Evolutionary conservation across 768 basidiomycete species (phyloP).

Genomic region (Calvatia gigantea): DNA sequence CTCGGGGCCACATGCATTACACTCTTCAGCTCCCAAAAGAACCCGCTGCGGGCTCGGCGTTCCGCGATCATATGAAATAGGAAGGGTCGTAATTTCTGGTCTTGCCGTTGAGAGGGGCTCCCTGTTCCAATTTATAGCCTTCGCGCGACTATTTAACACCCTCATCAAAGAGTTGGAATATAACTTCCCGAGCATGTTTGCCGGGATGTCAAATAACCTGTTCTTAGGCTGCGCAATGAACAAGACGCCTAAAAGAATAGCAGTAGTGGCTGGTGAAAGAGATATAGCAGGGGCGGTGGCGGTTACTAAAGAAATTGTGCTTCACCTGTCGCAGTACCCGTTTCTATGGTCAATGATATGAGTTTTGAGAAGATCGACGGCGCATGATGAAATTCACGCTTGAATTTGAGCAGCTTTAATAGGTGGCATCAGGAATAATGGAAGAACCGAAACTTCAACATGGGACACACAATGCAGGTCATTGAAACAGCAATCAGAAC

Average conservation of each 20-base stretch:
- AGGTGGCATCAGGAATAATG: no score
- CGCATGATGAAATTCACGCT: neutral
- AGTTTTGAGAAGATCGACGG: neutral
- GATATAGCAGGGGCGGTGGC: no score
- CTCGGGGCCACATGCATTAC: no score
- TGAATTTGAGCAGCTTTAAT: neutral
- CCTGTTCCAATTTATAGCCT: no score
- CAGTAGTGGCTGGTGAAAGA: neutral
- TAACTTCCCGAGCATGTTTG: neutral
- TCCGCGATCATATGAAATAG: no score
- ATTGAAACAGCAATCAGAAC: neutral
- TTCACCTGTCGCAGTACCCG: neutral
- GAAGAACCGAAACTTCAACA: no score
- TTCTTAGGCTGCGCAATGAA: neutral
- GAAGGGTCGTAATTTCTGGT: no score
- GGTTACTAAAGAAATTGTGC: neutral
- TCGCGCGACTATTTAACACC: neutral
- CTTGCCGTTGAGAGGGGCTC: no score
- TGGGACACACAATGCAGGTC: neutral
- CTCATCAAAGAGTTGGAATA: constrained; percentile 2
- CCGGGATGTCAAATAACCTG: neutral
- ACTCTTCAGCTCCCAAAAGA: no score
- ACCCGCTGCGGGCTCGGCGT: no score
- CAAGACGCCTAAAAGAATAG: neutral
- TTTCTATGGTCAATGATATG: neutral